Base-by-base conservation (phyloP, 2,329 filamentous ascomycete species). In the Colletotrichum sp. region DNA sequence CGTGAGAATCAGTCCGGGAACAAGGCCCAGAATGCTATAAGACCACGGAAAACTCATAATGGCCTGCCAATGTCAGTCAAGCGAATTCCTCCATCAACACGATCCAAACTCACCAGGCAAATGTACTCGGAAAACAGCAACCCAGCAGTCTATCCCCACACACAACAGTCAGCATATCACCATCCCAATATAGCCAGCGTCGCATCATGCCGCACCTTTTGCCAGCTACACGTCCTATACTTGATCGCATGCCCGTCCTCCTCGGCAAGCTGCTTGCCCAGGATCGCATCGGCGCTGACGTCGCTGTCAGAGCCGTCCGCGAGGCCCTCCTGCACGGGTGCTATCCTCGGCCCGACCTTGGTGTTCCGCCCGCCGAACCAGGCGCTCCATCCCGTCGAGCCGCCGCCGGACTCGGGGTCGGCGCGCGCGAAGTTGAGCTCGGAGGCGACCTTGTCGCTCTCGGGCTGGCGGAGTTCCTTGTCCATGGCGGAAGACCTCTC, bases 21-120 rank as follows among this genome's bases (percentile, higher is more conserved):
- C 95, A 18, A 98, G 90, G 9, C 96, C 96, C 9, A 98, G 90
- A 32, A 96, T 87, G 58, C 95, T 95, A 85, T 98, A 98, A 0
- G 95, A 98, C 90, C 94, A 98, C 0, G 96, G 96, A 80, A 98
- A 98, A 67, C 95, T 98, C 96, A 98, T 98, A 82, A 98, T 98
- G 74, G 91, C 74, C 74, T 76, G 8, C 3, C 16, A 34, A 6
- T 0, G 55, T 88, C 83, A 86, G 75, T 3, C n/a, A 65, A 52
- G 0, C 10, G 6, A 2, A 13, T 5, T 16, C 7, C 8, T 4
- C 8, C 58, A 24, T 21, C 2, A 32, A 2, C 16, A 4, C 34
- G 5, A 28, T 3, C 6, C 2, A 34, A n/a, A 64, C 83, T 60
- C 15, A 77, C 76, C n/a, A 70, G 12, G 6, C 77, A 75, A 75